Evolutionary conservation across 768 basidiomycete genomes (phyloP).

Genomic region (Leccinellum albellum): DNA sequence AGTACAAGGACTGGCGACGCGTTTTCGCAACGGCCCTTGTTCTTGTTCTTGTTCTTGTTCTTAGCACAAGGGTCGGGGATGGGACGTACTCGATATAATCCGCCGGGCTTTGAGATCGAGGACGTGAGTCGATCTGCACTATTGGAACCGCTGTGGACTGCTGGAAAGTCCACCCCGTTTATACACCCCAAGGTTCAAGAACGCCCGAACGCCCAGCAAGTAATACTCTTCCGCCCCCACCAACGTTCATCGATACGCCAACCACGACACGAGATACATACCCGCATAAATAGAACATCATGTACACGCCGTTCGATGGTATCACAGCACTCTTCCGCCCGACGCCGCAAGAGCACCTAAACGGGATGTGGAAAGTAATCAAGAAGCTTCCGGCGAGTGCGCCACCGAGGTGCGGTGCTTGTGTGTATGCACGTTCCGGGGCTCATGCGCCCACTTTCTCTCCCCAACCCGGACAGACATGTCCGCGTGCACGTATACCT

Average conservation of each 20-base stretch:
- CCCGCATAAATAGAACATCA: not conserved
- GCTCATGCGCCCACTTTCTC: not conserved
- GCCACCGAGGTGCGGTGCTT: conserved; percentile 12
- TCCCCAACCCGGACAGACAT: conserved; percentile 13
- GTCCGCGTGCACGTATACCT: conserved; percentile 32
- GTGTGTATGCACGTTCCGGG: not conserved
- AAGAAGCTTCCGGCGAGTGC: conserved; percentile 16
- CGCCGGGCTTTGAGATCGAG: not conserved
- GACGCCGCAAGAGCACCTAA: conserved; percentile 21
- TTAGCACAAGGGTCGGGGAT: not conserved
- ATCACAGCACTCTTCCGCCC: conserved; percentile 8
- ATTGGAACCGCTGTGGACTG: not conserved
- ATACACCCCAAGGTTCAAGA: not conserved
- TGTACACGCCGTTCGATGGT: conserved; percentile 8
- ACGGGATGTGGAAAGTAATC: conserved; percentile 22
- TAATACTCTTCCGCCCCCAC: not conserved
- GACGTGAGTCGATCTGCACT: not conserved
- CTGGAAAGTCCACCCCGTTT: not conserved
- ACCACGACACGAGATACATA: not conserved
- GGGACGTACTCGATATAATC: not conserved
- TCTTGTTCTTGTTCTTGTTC: not conserved
- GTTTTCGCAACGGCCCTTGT: not conserved
- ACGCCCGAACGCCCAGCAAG: not conserved
- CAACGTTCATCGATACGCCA: not conserved
- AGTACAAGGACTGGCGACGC: not conserved